Evolutionary conservation across 352 stramenopile genomes (phyloP), one percentile per base, ranked within the genome.

Genomic region (Blastocystis sp.): DNA sequence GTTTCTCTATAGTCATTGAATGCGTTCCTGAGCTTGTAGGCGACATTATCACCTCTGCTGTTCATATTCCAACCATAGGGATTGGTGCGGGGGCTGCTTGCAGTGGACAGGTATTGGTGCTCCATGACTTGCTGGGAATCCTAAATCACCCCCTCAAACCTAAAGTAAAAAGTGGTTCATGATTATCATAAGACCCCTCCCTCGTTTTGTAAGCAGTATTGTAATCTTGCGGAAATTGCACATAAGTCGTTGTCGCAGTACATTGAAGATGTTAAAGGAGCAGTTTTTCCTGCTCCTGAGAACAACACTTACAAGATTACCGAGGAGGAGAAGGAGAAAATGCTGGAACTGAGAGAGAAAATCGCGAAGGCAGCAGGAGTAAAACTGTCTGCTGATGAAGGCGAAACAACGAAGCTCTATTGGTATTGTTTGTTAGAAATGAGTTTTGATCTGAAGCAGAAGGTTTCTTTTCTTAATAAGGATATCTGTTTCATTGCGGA

Each of bases 121-220:
- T 97, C 91, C 97, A 99, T 90, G 97, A 99, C 91, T 93, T 99
- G 91, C 91, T 99, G 45, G 97, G 97, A 20, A 98, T 99, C 95
- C 93, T 98, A 26, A 95, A 97, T 90, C 97, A 99, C 91, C 97
- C 97, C 0, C 96, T 79, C 43, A 76, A 89, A 24, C 39, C 55
- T 43, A 76, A 89, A 34, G 78, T 78, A 37, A n/a, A 34, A 43
- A 26, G 64, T 47, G 13, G 45, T 16, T 8, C 13, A 6, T 11
- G 30, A 13, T 8, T 76, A 99, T 91, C 96, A 99, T 90, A 95
- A 95, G 90, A 95, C 96, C 79, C 95, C 98, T 39, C 96, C 97
- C 9, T 98, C 98, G 90, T 99, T 99, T 91, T 99, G 96, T 91
- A 99, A 99, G 91, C 94, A 94, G 34, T 99, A 98, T 92, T 95